Base-by-base conservation (phyloP, 257 asterid genomes). In the Euphrasia confusa region DNA sequence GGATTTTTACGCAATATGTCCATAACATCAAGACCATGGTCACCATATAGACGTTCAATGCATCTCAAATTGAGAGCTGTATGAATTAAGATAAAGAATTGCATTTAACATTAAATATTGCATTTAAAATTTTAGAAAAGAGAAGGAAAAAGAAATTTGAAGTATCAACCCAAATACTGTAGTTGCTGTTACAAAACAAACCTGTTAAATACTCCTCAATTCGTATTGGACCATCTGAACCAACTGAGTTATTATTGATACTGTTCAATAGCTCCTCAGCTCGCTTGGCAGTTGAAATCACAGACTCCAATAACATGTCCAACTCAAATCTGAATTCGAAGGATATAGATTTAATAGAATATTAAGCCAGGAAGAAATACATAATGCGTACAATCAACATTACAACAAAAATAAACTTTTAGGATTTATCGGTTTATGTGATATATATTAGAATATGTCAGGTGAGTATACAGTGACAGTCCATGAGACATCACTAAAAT, bases 11-110 rank as follows among this genome's bases (percentile, higher is more conserved):
- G 97, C 78, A 93, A 78, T 61, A 93, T 84, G 61, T 93, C 99
- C 81, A 83, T 74, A 77, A 90, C 94, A 67, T 93, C 97, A 68
- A 93, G 90, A 64, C 99, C 99, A 85, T 93, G 99, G 72, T 93
- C 99, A 53, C 99, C 99, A 75, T 93, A 93, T 14, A 93, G 77
- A 7, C 97, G 95, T 76, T 93, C 99, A 69, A 87, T 89, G 89
- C 96, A 89, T 77, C 99, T 90, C 68, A 90, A 58, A 79, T 82
- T 83, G 68, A 89, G 82, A 70, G 82, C 99, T 93, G 55, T 54
- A 76, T 21, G 37, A 62, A 77, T 71, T 32, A 71, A 74, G 55
- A 68, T 69, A 61, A 10, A 59, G 39, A 68, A 69, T 24, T 26
- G 35, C 66, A 65, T 50, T 30, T 58, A 67, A 50, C 62, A 64